Evolutionary conservation across 2,329 filamentous ascomycete species (phyloP).

Genomic region (Diaporthe vaccinii): DNA sequence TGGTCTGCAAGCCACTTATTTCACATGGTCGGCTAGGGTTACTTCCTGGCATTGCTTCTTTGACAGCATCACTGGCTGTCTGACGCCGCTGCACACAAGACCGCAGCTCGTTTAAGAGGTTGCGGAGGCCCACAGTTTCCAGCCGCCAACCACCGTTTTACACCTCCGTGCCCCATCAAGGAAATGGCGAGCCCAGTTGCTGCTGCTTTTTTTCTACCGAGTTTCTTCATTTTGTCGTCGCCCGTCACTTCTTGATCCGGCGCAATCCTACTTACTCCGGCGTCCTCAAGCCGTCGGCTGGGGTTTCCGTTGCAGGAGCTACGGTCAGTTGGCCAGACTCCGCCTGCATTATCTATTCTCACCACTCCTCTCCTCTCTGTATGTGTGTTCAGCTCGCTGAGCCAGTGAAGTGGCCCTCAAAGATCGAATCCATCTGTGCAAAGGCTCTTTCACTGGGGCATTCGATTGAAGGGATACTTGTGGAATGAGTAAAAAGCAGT

Average conservation of each 20-base stretch:
- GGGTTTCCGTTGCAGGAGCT: background rate
- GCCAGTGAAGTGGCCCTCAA: background rate
- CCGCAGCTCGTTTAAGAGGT: constrained; percentile 19
- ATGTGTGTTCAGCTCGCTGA: background rate
- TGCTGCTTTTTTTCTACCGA: background rate
- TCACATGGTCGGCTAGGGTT: constrained; percentile 1
- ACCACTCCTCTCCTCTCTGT: background rate
- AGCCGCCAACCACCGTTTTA: constrained; percentile 27
- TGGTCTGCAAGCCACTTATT: constrained; percentile 27
- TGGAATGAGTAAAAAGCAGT: background rate
- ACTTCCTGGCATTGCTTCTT: constrained; percentile 5
- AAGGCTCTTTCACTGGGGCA: background rate
- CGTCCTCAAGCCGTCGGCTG: background rate
- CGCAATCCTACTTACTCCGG: background rate
- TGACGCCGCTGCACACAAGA: constrained; percentile 8
- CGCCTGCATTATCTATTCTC: background rate
- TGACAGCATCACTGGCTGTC: constrained; percentile 1
- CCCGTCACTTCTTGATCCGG: constrained; percentile 1
- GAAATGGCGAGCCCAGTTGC: background rate
- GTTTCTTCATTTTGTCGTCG: background rate
- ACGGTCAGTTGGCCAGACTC: background rate
- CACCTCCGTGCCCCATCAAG: constrained; percentile 5
- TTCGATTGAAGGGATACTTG: background rate
- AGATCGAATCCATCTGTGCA: background rate
- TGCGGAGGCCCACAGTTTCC: constrained; percentile 1